Evolutionary conservation across 805 yeast species (phyloP).

Genomic region (Spencermartinsiella europaea): DNA sequence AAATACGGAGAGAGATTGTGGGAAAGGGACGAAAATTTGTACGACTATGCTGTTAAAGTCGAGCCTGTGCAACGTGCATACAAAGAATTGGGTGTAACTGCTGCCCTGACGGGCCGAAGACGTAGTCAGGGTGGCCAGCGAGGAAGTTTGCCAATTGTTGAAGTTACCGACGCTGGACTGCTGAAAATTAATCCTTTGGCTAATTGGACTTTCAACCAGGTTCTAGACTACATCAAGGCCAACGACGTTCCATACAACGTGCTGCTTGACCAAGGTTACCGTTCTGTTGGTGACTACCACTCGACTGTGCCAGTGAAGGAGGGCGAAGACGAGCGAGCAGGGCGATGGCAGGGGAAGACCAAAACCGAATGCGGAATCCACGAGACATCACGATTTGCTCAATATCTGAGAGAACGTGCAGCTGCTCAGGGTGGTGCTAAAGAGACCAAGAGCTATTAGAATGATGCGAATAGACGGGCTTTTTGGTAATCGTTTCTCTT

Average conservation of each 20-base stretch:
- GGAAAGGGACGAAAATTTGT: constrained; percentile 74
- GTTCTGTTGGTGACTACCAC: constrained; percentile 93
- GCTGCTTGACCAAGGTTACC: constrained; percentile 77
- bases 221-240: constrained; percentile 60
- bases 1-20: constrained; percentile 74
- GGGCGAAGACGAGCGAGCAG: constrained; percentile 95
- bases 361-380: constrained; percentile 97
- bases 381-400: constrained; percentile 67
- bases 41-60: constrained; percentile 84
- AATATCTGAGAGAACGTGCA: constrained; percentile 33
- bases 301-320: constrained; percentile 84
- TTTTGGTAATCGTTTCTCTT: not conserved
- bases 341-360: constrained; percentile 89
- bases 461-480: no score
- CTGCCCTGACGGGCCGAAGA: constrained; percentile 89
- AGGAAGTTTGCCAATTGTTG: constrained; percentile 64
- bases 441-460: not conserved
- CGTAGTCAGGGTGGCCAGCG: constrained; percentile 86
- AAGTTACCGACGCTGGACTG: constrained; percentile 65
- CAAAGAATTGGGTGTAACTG: constrained; percentile 62
- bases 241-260: constrained; percentile 81
- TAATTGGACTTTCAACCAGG: constrained; percentile 73
- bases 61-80: constrained; percentile 91
- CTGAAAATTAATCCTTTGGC: constrained; percentile 87
- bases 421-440: constrained; percentile 3